Evolutionary conservation across 2,329 filamentous ascomycete species (phyloP), one percentile per base, ranked within the genome.

Genomic region (Magnaporthiopsis incrustans): DNA sequence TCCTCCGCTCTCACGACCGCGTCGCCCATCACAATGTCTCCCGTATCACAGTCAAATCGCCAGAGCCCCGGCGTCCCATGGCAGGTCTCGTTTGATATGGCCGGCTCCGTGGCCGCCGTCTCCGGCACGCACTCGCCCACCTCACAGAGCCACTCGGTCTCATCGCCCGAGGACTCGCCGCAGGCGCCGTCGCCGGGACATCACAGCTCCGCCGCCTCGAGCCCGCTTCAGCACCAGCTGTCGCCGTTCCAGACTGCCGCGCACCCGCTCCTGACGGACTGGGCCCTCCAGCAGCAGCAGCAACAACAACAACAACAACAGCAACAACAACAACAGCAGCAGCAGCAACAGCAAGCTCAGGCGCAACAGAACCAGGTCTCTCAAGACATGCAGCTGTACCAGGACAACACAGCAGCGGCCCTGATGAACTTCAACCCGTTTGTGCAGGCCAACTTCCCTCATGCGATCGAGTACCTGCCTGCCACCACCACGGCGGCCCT

Each of bases 401-500:
- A 86, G 63, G 85, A 84, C 70, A 85, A 88, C 67, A 78, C 81
- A 56, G 57, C 62, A 11, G 77, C 82, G 15, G 77, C 82, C 6
- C 75, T 88, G 67, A 79, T 86, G 69, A 81, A 75, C 68, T 85
- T 84, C 73, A 81, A 81, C 70, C 74, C 82, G 11, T 85, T 83
- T 15, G 25, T 30, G 11, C 60, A 62, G 26, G 69, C 80, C 57
- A 77, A 74, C 68, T 85, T 82, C 71, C 85, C 82, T 71, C 79
- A 82, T 66, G 82, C 78, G 44, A 79, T 87, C 65, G 85, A 85
- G 67, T 89, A 88, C 75, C 80, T 83, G 67, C 87, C 82, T 18
- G 38, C 38, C 64, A 80, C 87, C 10, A 85, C 85, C 10, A 88
- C 90, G 71, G 82, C 84, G 44, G 80, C 85, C 56, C 79, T 91